Evolutionary conservation across 352 stramenopile genomes (phyloP).

Genomic region (Pythium dissotocum): DNA sequence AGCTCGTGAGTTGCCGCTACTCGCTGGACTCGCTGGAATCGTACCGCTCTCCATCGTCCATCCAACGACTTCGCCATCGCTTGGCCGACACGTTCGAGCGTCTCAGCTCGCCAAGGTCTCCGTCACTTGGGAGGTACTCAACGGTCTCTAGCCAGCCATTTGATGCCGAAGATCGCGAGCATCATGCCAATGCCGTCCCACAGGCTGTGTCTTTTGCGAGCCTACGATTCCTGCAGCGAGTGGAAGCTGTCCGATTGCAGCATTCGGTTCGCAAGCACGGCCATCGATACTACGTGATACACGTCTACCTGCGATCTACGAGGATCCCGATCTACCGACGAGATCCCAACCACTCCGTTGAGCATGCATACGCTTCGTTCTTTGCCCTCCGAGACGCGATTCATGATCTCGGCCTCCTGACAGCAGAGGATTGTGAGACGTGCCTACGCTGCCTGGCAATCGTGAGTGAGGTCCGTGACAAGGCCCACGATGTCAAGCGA

Average conservation of each 20-base stretch:
- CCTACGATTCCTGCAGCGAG: background rate
- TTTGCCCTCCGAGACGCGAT: background rate
- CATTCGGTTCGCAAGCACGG: conserved; percentile 15
- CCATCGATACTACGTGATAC: conserved; percentile 12
- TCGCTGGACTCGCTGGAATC: no score
- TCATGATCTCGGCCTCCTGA: background rate
- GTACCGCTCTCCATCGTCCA: no score
- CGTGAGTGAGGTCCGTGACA: background rate
- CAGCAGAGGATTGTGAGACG: background rate
- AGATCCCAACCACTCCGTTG: conserved; percentile 9
- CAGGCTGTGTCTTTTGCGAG: background rate
- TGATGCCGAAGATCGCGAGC: conserved; percentile 1
- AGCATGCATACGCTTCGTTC: conserved; percentile 2
- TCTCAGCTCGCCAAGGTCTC: no score
- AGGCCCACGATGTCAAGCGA: background rate
- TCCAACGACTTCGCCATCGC: background rate
- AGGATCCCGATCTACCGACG: background rate
- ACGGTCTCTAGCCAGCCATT: background rate
- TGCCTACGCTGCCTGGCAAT: background rate
- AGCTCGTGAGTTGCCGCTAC: no score
- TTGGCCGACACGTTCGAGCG: background rate
- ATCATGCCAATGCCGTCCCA: background rate
- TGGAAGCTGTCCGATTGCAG: conserved; percentile 15
- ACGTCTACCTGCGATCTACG: conserved; percentile 4
- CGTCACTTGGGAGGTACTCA: no score